Conservation (phyloP, 139 green algal species). For the Trebouxia sp. region DNA sequence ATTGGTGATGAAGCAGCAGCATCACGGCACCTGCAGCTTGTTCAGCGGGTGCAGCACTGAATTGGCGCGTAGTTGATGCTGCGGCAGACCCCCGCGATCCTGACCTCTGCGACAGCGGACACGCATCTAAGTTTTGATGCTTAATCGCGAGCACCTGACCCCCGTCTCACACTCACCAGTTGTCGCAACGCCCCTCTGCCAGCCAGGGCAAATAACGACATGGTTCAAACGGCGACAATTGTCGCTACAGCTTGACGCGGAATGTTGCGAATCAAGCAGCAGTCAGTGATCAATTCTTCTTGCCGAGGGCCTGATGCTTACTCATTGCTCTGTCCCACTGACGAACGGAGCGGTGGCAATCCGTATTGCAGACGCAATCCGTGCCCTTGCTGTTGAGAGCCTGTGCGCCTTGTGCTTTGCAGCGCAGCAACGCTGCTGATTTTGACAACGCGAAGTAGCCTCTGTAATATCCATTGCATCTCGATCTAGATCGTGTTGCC, state of each 20-base stretch:
- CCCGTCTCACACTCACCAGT: conserved; percentile 42
- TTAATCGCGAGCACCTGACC: background rate
- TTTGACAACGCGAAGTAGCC: no score
- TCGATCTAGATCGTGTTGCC: no score
- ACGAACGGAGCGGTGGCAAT: no score
- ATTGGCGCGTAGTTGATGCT: background rate
- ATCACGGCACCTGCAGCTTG: background rate
- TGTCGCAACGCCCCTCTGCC: conserved; percentile 35
- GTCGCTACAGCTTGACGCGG: background rate
- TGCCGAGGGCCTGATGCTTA: no score
- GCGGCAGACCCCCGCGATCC: background rate
- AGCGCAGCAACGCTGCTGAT: no score
- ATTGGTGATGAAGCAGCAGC: no score
- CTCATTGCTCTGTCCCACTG: no score
- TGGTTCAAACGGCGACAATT: no score
- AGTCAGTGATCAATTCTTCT: conserved; percentile 18
- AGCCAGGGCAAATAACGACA: conserved; percentile 42
- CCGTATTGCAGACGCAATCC: no score
- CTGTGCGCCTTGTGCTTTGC: no score
- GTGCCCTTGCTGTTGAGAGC: no score
- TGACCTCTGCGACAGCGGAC: background rate
- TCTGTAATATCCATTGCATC: no score
- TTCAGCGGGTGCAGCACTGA: conserved; percentile 2
- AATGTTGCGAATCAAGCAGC: background rate
- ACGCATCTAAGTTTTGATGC: background rate